These are phyloP conservation scores for Acanthamoeba castellanii DNA, from an alignment of 208 protist genomes.

Conservation along the genomic window DNA sequence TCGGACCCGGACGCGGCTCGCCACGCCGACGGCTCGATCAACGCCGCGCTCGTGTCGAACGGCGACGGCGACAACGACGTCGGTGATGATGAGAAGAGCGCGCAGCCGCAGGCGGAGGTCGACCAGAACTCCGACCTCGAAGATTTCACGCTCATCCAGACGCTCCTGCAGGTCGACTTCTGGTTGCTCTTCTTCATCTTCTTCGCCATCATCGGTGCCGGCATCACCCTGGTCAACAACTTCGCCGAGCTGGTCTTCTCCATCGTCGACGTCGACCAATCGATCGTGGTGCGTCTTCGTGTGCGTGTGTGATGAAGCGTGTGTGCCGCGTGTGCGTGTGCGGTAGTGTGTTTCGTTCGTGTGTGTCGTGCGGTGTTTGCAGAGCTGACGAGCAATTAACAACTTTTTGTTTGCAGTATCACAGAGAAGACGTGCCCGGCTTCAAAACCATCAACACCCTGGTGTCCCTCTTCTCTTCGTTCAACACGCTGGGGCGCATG, in stretches of 20 bases:
- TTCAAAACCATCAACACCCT: slow-evolving; percentile 49
- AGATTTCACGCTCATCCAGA: slow-evolving; percentile 9
- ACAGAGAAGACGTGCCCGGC: neutral
- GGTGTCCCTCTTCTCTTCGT: slow-evolving; percentile 58
- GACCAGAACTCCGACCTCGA: neutral
- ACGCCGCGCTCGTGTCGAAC: neutral
- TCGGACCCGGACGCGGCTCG: neutral
- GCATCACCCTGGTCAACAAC: slow-evolving; percentile 66
- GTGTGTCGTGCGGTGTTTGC: neutral
- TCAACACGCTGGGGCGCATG: slow-evolving; percentile 56
- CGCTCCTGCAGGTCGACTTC: neutral
- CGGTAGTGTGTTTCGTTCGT: no score
- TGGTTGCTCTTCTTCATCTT: slow-evolving; percentile 48
- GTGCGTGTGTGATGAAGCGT: neutral
- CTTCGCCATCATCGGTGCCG: slow-evolving; percentile 31
- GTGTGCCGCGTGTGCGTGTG: neutral
- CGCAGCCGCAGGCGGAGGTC: neutral
- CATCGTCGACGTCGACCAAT: neutral
- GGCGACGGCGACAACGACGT: neutral
- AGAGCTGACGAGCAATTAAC: neutral
- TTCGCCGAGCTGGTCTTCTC: slow-evolving; percentile 69
- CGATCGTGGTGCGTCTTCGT: neutral
- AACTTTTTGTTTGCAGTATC: neutral
- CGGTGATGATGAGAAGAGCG: neutral
- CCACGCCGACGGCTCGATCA: neutral